Evolutionary conservation across 2,329 filamentous ascomycete genomes (phyloP), one percentile per base, ranked within the genome.

Genomic region (Plectosphaerella cucumerina): DNA sequence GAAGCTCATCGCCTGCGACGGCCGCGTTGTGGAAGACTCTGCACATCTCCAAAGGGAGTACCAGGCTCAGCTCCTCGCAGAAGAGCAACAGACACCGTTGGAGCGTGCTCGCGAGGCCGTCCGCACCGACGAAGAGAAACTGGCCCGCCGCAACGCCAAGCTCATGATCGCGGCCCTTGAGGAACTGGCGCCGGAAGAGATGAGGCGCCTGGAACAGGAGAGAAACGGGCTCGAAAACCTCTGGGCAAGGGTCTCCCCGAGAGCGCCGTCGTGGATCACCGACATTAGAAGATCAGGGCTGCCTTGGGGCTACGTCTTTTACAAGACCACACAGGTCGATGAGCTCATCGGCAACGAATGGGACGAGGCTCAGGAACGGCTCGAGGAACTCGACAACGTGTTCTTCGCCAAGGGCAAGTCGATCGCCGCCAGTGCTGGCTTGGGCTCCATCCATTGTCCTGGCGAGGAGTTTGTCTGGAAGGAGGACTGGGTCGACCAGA

Each of bases 291-390:
- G 20, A 15, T 12, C 15, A 9, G n/a, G n/a, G 31, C 20, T 21
- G 15, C 31, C 49, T 4, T 57, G 42, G 23, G 56, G 58, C 3
- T 58, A 55, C 26, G 21, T 59, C 41, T 58, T 53, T 33, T 60
- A 59, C 17, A 18, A 35, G 6, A 52, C 50, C 3, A 51, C 52
- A 17, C 47, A 56, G 5, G 47, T 52, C 22, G 4, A 54, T 5
- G 5, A 52, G 41, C 50, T 26, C 18, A 26, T 48, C 20, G 51
- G 48, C 33, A 14, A 21, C 39, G 21, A 53, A 20, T 59, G 58
- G 51, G 21, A 53, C 6, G 17, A 21, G 11, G 35, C 44, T 11
- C 11, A 48, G 39, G 51, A 43, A 10, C 3, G 5, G 1, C 48
- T 57, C 10, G 23, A 47, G 23, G 20, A 35, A 4, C 33, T 44